Base-by-base conservation (phyloP, 2,329 filamentous ascomycete genomes). In the Monosporascus sp. region DNA sequence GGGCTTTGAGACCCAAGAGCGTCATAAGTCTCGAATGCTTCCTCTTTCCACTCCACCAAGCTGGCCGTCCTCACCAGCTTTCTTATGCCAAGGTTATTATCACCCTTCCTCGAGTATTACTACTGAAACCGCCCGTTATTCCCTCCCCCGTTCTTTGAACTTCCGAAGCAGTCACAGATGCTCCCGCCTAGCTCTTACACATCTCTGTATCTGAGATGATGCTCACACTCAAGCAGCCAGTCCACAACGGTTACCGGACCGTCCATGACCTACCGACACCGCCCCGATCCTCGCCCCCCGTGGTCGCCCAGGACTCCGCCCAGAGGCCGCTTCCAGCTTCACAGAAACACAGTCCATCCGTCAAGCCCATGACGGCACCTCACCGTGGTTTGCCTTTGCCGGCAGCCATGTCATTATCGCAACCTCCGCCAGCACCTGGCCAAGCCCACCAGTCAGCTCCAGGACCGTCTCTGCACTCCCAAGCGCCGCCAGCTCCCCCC, bases 331-430 rank as follows among this genome's bases (percentile, higher is more conserved):
- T 71, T 52, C 64, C 72, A 55, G 62, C 68, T 59, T 70, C 73
- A 56, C 72, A 69, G 45, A 75, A 72, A 63, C 70, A 74, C 65
- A 79, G 77, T 66, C 73, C 78, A 55, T 70, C 73, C 56, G 69
- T 70, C 63, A 75, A 79, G 73, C 74, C 73, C 70, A 89, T 89
- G 86, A 85, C 86, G 66, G 81, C 79, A 65, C 80, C 84, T 70
- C 85, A 86, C 71, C 82, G 86, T 71, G 83, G 82, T 63, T 74
- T 89, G 74, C 87, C 87, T 68, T 81, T 82, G 53, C 85, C 86
- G 71, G 80, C 82, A 64, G 81, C 81, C 68, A 82, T 87, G 80
- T 78, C 80, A 63, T 71, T 86, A 60, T 75, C 82, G 57, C 78
- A 71, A 58, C 57, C 69, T 38, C 63, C 62, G 37, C 62, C 65